Evolutionary conservation across 2,329 filamentous ascomycete species (phyloP).

Genomic region (Aspergillus puulaauensis): DNA sequence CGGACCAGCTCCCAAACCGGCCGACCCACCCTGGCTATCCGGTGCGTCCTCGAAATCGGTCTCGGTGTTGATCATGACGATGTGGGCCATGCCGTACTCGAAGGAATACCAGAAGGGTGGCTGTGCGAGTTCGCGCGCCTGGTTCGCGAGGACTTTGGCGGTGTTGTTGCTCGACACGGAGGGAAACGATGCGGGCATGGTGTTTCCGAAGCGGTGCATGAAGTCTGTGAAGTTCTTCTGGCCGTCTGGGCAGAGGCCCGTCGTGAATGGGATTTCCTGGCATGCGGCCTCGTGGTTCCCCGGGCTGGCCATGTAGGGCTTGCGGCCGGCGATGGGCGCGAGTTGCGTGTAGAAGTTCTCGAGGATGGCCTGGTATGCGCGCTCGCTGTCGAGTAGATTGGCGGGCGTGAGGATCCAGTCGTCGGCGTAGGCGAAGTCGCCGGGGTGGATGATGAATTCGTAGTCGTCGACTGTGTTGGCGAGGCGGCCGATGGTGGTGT

Average conservation of each 20-base stretch:
- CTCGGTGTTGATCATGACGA: constrained; percentile 58
- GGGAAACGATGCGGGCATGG: constrained; percentile 52
- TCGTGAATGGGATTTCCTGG: constrained; percentile 27
- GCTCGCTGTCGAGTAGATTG: constrained; percentile 49
- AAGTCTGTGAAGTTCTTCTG: constrained; percentile 64
- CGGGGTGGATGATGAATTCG: constrained; percentile 46
- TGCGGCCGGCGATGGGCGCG: constrained; percentile 53
- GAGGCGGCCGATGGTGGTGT: constrained; percentile 59
- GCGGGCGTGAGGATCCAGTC: constrained; percentile 52
- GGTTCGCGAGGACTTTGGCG: constrained; percentile 47
- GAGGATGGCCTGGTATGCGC: constrained; percentile 58
- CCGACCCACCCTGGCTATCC: constrained; percentile 43
- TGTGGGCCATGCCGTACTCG: constrained; percentile 58
- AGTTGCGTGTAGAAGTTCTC: constrained; percentile 59
- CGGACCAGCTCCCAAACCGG: constrained; percentile 48
- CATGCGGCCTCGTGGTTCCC: constrained; percentile 63
- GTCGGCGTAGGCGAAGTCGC: constrained; percentile 59
- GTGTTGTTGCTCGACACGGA: constrained; percentile 48
- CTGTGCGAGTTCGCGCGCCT: constrained; percentile 47
- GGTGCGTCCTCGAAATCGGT: constrained; percentile 56
- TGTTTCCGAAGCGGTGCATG: constrained; percentile 54
- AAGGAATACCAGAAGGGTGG: constrained; percentile 62
- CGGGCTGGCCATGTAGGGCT: constrained; percentile 57
- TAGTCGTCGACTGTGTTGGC: constrained; percentile 55
- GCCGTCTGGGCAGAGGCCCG: constrained; percentile 38